Conservation (phyloP, 2,329 filamentous ascomycete genomes). For the Raffaelea ambrosiae region DNA sequence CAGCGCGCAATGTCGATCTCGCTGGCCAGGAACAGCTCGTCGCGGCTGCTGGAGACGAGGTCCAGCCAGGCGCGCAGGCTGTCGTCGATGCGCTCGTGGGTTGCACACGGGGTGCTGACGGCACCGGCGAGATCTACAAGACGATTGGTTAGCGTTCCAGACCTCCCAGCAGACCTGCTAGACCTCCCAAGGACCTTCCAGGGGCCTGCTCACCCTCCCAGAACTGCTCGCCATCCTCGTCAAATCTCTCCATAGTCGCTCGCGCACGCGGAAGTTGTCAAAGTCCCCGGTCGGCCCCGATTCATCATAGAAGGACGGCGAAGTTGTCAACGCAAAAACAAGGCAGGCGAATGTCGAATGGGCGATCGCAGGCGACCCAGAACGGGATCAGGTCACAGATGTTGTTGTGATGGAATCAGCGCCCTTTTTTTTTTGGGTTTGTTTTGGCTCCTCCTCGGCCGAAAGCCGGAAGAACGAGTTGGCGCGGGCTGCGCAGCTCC, state of each 20-base stretch:
- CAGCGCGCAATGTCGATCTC: constrained; percentile 76
- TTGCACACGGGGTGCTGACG: constrained; percentile 37
- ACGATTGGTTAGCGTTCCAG: neutral
- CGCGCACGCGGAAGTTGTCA: neutral
- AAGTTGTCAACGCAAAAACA: no score
- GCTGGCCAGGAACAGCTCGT: constrained; percentile 60
- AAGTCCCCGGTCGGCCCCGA: neutral
- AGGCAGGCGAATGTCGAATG: no score
- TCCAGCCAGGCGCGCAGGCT: constrained; percentile 75
- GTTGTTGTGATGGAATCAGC: no score
- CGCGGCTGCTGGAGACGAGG: constrained; percentile 67
- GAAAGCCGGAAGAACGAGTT: no score
- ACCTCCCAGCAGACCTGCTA: neutral
- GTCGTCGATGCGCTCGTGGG: constrained; percentile 65
- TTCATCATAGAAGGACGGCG: neutral
- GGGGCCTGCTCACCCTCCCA: constrained; percentile 2
- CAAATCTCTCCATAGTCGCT: neutral
- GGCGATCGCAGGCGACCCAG: no score
- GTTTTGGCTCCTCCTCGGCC: no score
- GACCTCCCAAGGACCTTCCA: neutral
- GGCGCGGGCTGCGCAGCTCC: no score
- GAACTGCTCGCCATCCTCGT: constrained; percentile 1
- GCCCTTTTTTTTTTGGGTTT: no score
- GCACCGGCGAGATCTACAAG: constrained; percentile 37
- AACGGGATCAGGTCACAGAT: no score